Evolutionary conservation across 2,329 filamentous ascomycete species (phyloP), one percentile per base, ranked within the genome.

Genomic region (Simplicillium sp.): DNA sequence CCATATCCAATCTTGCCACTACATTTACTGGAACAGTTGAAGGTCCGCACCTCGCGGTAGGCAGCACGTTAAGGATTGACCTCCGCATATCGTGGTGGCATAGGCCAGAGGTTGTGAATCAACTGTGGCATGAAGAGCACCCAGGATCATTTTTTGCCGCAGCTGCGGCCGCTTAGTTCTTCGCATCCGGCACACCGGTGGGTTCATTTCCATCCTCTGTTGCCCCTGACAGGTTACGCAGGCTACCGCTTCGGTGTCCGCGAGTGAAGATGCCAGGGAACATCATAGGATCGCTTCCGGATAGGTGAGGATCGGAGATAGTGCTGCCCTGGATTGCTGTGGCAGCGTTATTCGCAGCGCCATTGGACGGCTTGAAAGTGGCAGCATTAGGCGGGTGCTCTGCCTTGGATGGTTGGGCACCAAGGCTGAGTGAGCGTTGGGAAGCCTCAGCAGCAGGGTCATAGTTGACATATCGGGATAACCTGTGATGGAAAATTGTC

Each of bases 251-350:
- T 39, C 68, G 61, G 35, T 53, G 58, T 25, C 68, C 68, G 41
- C 71, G 62, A 13, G 70, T 68, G 35, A 87, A 71, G 28, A 88
- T 72, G 0, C 84, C 84, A 0, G 84, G 84, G 48, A 87, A 84
- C 46, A 87, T 77, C 46, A 70, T 73, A 11, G 82, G 84, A 56
- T 87, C 82, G 37, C 66, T 71, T 3, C 71, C 76, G 11, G 68
- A 73, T 11, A 77, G 54, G 48, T 75, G 68, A 41, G 64, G 49
- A 44, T 72, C 65, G 36, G 62, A 56, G 49, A 62, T 54, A 25
- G 57, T 52, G 40, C 68, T 61, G 7, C 61, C 51, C 13, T 38
- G 38, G 4, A 38, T 14, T n/a, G 18, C 28, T 18, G 16, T 20
- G 16, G 29, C 18, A 31, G 16, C 13, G 9, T 29, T 13, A 4